Evolutionary conservation across 108 stramenopile species (phyloP), one percentile per base, ranked within the genome.

Genomic region (Fistulifera solaris): DNA sequence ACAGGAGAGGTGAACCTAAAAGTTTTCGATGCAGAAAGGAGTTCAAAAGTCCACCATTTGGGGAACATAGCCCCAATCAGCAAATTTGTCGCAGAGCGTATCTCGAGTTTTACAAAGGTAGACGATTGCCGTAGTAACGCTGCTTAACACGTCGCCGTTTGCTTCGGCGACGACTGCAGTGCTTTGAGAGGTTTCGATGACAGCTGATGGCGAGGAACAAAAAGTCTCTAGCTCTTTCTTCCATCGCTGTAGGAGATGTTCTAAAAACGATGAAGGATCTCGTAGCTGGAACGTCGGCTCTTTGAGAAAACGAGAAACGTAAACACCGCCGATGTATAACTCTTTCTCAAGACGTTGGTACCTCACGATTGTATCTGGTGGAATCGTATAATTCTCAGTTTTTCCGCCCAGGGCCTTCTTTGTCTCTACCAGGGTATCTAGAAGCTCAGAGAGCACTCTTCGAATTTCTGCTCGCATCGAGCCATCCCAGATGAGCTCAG

Each of bases 401-500:
- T 49, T 49, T 4, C 35, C 48, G 8, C 31, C 31, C 31, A 35
- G 8, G 31, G 31, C 31, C 31, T 35, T 35, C 44, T 11, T 45
- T 17, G 44, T 45, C 42, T 14, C 42, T 1, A 83, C 50, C 26
- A 72, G 56, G 1, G 25, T 28, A 49, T 70, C 72, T 16, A 84
- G 61, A 7, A 65, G 35, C 19, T 63, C 49, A 19, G 45, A 59
- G 16, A 84, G 24, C n/a, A 68, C 71, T 11, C 40, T 61, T 28
- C 82, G 62, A 0, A 91, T 68, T 40, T 86, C 84, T 0, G 58
- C 59, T 53, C 84, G 63, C 78, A 83, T 81, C 8, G 65, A 65
- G 14, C 48, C 45, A 48, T 81, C 77, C 89, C 89, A 91, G 40
- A 91, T 81, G 21, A 91, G 62, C 40, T 91, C 89, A 1, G 89